Evolutionary conservation across 2,329 filamentous ascomycete species (phyloP), one percentile per base, ranked within the genome.

Genomic region (Colletotrichum navitas): DNA sequence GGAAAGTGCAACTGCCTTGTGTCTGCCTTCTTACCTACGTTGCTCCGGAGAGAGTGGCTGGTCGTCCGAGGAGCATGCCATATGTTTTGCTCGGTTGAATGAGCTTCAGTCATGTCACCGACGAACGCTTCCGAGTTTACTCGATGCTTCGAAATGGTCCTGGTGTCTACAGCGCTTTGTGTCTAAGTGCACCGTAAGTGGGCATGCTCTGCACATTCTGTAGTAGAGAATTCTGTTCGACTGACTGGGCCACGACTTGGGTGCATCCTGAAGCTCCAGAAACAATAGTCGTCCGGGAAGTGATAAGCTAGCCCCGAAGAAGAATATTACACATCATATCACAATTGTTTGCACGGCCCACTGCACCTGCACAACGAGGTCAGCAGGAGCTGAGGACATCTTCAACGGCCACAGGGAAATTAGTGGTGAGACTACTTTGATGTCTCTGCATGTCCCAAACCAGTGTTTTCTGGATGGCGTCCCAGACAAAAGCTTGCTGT

Each of bases 1-100:
- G 49, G 43, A 18, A 56, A 10, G 7, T 39, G 49, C 34, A 45
- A 41, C 34, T 67, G 63, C 56, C 49, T 39, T 26, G 32, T 24
- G 49, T 55, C 26, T 54, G 47, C 29, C 29, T 49, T 18, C 6
- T n/a, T 29, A 5, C 49, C n/a, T 14, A 3, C 2, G 14, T 54
- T 52, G 34, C 26, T n/a, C n/a, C 12, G 18, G 32, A 14, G 12
- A 26, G 26, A 6, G 21, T 26, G 32, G 5, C 14, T 18, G 24
- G 34, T 26, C 24, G 26, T 1, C 3, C 51, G 26, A 56, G 29
- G 49, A 29, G 14, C 12, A 24, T 64, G 14, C 3, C 3, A 32
- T 16, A 10, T 21, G 10, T 21, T 18, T 24, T 4, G 7, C 21
- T 36, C 62, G 8, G 3, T 24, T 21, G 2, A 12, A 5, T 34